A percentile compares a stretch with the other conserved stretches of the same genome.
Evolutionary conservation across 176 grass and related monocot genomes (phyloP).

Genomic region (Eremochloa ophiuroides): DNA sequence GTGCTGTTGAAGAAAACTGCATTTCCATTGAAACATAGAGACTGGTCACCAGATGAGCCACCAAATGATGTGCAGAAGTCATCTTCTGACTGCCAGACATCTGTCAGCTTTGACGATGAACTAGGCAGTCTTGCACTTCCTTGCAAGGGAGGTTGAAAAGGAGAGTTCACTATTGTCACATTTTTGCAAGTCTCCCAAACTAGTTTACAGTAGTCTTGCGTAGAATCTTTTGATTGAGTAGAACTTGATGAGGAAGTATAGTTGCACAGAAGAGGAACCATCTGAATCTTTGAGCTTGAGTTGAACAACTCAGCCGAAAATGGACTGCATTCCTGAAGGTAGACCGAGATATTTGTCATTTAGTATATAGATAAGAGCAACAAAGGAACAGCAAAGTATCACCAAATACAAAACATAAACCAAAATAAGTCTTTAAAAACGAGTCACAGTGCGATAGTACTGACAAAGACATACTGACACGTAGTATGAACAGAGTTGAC

Average conservation of each 20-base stretch:
- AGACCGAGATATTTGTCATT: background rate
- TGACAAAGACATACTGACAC: background rate
- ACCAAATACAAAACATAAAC: background rate
- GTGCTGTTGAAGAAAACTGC: constrained; percentile 63
- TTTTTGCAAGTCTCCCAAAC: constrained; percentile 78
- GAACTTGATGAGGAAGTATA: constrained; percentile 26
- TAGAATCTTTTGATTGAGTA: constrained; percentile 52
- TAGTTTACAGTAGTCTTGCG: constrained; percentile 48
- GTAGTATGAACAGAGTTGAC: background rate
- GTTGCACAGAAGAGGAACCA: constrained; percentile 70
- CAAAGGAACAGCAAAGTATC: background rate
- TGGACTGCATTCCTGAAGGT: constrained; percentile 68
- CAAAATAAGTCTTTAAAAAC: background rate
- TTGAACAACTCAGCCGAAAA: constrained; percentile 68
- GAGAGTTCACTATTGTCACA: constrained; percentile 66
- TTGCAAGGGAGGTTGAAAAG: constrained; percentile 60
- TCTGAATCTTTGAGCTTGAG: constrained; percentile 31
- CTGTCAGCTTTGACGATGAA: constrained; percentile 56
- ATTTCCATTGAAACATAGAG: constrained; percentile 70
- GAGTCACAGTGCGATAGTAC: background rate
- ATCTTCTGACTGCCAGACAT: constrained; percentile 70
- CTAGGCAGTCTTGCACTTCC: constrained; percentile 39
- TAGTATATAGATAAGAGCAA: background rate
- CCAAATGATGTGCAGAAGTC: constrained; percentile 80
- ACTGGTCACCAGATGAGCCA: constrained; percentile 43